Conservation (phyloP, 2,329 filamentous ascomycete genomes). For the Pseudogymnoascus sp. region DNA sequence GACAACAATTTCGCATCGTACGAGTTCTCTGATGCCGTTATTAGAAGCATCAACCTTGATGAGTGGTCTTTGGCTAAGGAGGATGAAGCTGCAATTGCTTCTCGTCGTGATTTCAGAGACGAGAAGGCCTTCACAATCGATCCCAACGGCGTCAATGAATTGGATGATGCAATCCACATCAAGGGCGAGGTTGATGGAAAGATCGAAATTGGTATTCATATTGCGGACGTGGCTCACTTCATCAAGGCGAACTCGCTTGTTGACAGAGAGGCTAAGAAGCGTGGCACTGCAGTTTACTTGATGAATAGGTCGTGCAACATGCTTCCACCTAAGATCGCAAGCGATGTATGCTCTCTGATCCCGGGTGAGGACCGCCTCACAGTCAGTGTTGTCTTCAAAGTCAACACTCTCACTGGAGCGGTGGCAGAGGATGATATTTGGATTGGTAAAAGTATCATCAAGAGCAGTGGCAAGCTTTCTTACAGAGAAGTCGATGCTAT, state of each 20-base stretch:
- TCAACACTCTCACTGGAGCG: conserved; percentile 70
- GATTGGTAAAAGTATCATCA: conserved; percentile 90
- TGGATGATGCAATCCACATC: conserved; percentile 89
- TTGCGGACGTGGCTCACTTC: conserved; percentile 92
- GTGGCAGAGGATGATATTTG: conserved; percentile 81
- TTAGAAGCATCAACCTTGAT: conserved; percentile 84
- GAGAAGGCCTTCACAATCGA: conserved; percentile 91
- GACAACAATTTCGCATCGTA: conserved; percentile 99
- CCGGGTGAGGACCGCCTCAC: conserved; percentile 86
- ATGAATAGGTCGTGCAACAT: conserved; percentile 80
- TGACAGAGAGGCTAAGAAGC: conserved; percentile 95
- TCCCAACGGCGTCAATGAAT: conserved; percentile 75
- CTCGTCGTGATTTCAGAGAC: conserved; percentile 80
- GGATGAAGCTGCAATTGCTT: conserved; percentile 61
- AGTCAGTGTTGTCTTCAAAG: conserved; percentile 86
- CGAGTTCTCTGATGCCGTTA: conserved; percentile 92
- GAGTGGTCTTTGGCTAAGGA: conserved; percentile 86
- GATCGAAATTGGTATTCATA: conserved; percentile 90
- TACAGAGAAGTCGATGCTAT: conserved; percentile 82
- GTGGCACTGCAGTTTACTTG: conserved; percentile 89
- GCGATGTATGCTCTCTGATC: conserved; percentile 78
- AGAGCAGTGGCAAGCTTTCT: conserved; percentile 77
- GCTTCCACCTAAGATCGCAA: conserved; percentile 76
- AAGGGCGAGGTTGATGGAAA: conserved; percentile 75
- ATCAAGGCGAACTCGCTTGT: conserved; percentile 93